Evolutionary conservation across 2,329 filamentous ascomycete species (phyloP), one percentile per base, ranked within the genome.

Genomic region (Clonostachys rosea): DNA sequence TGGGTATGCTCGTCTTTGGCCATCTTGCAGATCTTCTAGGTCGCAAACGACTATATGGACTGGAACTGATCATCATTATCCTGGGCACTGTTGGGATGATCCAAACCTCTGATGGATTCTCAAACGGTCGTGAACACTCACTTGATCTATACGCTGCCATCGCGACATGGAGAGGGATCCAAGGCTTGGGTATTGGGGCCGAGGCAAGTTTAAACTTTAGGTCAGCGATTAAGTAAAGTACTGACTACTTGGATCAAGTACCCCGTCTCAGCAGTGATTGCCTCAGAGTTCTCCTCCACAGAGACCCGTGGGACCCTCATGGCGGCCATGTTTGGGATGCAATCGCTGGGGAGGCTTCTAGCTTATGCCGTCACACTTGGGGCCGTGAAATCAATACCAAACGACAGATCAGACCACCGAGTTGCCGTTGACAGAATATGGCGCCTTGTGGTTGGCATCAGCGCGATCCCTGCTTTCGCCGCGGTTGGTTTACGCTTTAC

Each of bases 241-340:
- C 36, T 39, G 36, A 39, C 36, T n/a, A 82, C 86, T 34, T 81
- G 82, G n/a, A 83, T 79, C 14, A 83, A 87, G 61, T 87, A 87
- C 58, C 84, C 84, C 2, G 66, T 87, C 3, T 80, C 74, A 41
- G 83, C 83, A 0, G 78, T 86, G 9, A 87, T 88, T 34, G 84
- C 82, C 0, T 78, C 83, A 1, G 84, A 87, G 70, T 86, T 75
- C 68, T 69, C 76, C 6, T 78, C 74, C 46, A 86, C 81, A 0
- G 77, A 75, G 43, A 81, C 82, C n/a, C 70, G 84, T 43, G 78
- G 78, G n/a, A 79, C 74, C 17, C 87, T 87, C 83, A 68, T 87
- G 52, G 79, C 83, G 6, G 76, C 75, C 5, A 82, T 87, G 34
- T 87, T 87, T 59, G 73, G 85, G 54, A 86, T 85, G 78, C 84